Conservation (phyloP, 768 basidiomycete genomes). For the Panus rudis region DNA sequence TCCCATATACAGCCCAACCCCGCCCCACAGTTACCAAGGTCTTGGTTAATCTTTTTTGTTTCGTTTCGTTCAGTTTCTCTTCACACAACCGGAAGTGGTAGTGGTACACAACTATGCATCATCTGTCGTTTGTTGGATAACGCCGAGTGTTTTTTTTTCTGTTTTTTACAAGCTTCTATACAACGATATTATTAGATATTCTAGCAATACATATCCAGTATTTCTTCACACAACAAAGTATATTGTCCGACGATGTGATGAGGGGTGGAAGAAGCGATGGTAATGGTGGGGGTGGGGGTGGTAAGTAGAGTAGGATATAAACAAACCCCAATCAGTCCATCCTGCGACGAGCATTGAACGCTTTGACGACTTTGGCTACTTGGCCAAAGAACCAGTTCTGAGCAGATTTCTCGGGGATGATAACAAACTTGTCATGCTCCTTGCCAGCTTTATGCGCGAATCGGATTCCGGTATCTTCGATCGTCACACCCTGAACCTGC, state of each 20-base stretch:
- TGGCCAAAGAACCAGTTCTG: slow-evolving; percentile 79
- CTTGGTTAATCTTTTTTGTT: no score
- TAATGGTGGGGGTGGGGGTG: no score
- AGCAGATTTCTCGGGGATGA: slow-evolving; percentile 67
- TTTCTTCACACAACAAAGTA: not conserved
- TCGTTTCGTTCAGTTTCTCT: no score
- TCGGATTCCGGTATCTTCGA: slow-evolving; percentile 87
- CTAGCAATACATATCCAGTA: slow-evolving; percentile 9
- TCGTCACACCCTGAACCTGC: slow-evolving; percentile 79
- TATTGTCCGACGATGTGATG: no score
- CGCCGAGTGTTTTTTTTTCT: no score
- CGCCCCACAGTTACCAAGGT: no score
- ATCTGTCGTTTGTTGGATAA: no score
- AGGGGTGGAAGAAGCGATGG: no score
- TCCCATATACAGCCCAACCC: no score
- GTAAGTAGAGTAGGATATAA: no score
- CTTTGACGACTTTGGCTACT: slow-evolving; percentile 68
- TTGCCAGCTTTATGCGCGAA: slow-evolving; percentile 75
- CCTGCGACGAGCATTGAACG: slow-evolving; percentile 65
- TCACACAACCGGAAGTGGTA: no score
- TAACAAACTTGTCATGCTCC: slow-evolving; percentile 69
- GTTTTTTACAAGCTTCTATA: slow-evolving; percentile 3
- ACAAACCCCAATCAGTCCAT: slow-evolving; percentile 58
- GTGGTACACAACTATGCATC: no score
- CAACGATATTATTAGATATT: slow-evolving; percentile 6